Percentiles rank a stretch among this genome's conserved stretches.
phyloP scores from a whole-genome alignment of 208 protist species.

The Strigomonas culicis region DNA sequence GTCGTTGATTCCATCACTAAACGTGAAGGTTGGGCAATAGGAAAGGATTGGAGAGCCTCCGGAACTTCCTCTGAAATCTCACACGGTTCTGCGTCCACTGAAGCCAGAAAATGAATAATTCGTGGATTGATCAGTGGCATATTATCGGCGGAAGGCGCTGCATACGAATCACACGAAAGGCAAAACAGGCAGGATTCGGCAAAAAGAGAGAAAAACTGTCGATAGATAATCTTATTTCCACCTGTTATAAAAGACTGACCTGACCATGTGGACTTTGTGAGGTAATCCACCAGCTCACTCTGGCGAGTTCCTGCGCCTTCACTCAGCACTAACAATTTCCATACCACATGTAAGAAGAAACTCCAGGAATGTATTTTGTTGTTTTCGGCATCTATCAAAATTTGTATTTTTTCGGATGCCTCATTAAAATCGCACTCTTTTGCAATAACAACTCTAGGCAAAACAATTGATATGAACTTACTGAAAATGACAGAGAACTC shows the following conservation, averaged over 20 bases:
- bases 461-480: no score
- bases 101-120: constrained; percentile 15
- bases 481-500: no score
- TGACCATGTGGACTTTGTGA: constrained; percentile 58
- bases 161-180: constrained; percentile 29
- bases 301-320: no score
- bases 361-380: no score
- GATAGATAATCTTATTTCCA: constrained; percentile 29
- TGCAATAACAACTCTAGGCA: no score
- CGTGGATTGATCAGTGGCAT: constrained; percentile 47
- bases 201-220: constrained; percentile 36
- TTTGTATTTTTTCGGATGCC: no score
- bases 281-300: constrained; percentile 29
- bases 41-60: not conserved
- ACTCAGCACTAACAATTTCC: constrained; percentile 46
- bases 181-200: constrained; percentile 51
- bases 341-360: constrained; percentile 34
- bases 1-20: constrained; percentile 22
- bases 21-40: constrained; percentile 1
- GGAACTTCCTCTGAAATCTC: constrained; percentile 6
- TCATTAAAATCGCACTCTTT: no score
- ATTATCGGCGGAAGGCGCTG: constrained; percentile 42
- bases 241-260: constrained; percentile 26
- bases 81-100: not conserved
- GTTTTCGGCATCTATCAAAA: no score